These are phyloP conservation scores for Leccinum imitatum DNA, from an alignment of 768 basidiomycete species.

Conservation along the genomic window DNA sequence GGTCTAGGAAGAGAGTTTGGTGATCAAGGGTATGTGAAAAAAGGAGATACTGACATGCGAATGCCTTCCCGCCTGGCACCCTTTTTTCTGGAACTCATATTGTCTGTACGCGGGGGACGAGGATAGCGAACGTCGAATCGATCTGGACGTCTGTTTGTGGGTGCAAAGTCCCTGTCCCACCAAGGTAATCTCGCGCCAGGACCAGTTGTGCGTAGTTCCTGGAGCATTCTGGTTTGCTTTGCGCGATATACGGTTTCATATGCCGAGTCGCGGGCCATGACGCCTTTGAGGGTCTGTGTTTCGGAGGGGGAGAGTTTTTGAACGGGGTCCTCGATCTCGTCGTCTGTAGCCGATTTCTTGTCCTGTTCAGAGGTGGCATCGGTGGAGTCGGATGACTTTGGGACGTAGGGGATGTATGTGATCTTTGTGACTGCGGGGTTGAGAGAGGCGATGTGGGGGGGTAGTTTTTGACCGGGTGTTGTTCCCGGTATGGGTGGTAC, in stretches of 20 bases:
- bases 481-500: slow-evolving; percentile 28
- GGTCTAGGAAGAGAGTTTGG: slow-evolving; percentile 43
- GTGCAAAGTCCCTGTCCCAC: slow-evolving; percentile 60
- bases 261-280: slow-evolving; percentile 38
- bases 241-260: slow-evolving; percentile 50
- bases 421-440: slow-evolving; percentile 34
- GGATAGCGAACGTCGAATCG: slow-evolving; percentile 59
- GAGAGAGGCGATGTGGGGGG: slow-evolving; percentile 33
- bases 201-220: slow-evolving; percentile 46
- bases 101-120: slow-evolving; percentile 39
- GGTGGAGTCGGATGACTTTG: slow-evolving; percentile 18
- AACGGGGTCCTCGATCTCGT: slow-evolving; percentile 27
- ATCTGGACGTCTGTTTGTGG: slow-evolving; percentile 30
- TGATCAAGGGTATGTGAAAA: background rate
- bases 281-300: slow-evolving; percentile 32
- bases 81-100: slow-evolving; percentile 45
- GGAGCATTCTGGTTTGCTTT: slow-evolving; percentile 52
- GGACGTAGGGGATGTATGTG: slow-evolving; percentile 26
- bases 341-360: slow-evolving; percentile 19
- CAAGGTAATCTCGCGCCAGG: slow-evolving; percentile 49
- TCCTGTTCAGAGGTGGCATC: slow-evolving; percentile 24
- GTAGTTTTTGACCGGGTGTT: slow-evolving; percentile 31
- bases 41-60: slow-evolving; percentile 59
- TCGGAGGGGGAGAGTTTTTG: slow-evolving; percentile 32
- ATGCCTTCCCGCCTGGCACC: slow-evolving; percentile 64